phyloP scores from a whole-genome alignment of 2,329 filamentous ascomycete genomes.

The Bertia moriformis region DNA sequence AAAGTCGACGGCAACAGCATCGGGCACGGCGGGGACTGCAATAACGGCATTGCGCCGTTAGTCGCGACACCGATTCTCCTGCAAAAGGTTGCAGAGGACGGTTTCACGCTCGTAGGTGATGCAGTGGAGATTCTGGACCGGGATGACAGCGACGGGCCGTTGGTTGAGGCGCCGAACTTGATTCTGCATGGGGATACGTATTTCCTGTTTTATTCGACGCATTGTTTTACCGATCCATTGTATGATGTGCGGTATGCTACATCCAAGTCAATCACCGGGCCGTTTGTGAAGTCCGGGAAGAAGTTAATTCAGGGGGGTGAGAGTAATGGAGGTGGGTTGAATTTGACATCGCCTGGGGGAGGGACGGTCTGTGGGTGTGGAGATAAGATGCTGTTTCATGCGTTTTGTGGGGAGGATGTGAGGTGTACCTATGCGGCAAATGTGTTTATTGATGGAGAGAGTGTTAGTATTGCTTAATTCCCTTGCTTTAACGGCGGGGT shows the following conservation, averaged over 20 bases:
- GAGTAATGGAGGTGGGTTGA: slow-evolving; percentile 12
- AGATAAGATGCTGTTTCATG: slow-evolving; percentile 19
- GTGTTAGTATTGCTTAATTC: background rate
- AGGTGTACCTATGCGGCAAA: background rate
- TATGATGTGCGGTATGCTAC: slow-evolving; percentile 50
- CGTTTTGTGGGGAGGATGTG: slow-evolving; percentile 2
- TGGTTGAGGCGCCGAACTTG: slow-evolving; percentile 47
- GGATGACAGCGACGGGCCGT: slow-evolving; percentile 26
- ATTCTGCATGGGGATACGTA: slow-evolving; percentile 30
- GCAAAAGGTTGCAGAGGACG: slow-evolving; percentile 33
- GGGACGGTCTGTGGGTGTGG: slow-evolving; percentile 17
- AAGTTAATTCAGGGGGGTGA: slow-evolving; percentile 20
- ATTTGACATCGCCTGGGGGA: slow-evolving; percentile 23
- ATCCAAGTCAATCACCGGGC: slow-evolving; percentile 18
- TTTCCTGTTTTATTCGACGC: slow-evolving; percentile 46
- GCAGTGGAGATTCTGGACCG: slow-evolving; percentile 30
- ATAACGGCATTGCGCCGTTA: slow-evolving; percentile 24
- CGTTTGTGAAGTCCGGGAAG: slow-evolving; percentile 16
- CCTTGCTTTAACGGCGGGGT: too few relatives aligned
- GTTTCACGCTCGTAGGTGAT: slow-evolving; percentile 33
- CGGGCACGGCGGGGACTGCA: slow-evolving; percentile 25
- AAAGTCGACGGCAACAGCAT: slow-evolving; percentile 52
- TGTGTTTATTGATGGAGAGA: background rate
- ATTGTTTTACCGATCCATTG: slow-evolving; percentile 34
- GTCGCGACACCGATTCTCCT: slow-evolving; percentile 38